These are phyloP conservation scores for Cordyceps cicadae DNA, from an alignment of 2,329 filamentous ascomycete genomes.

Conservation along the genomic window DNA sequence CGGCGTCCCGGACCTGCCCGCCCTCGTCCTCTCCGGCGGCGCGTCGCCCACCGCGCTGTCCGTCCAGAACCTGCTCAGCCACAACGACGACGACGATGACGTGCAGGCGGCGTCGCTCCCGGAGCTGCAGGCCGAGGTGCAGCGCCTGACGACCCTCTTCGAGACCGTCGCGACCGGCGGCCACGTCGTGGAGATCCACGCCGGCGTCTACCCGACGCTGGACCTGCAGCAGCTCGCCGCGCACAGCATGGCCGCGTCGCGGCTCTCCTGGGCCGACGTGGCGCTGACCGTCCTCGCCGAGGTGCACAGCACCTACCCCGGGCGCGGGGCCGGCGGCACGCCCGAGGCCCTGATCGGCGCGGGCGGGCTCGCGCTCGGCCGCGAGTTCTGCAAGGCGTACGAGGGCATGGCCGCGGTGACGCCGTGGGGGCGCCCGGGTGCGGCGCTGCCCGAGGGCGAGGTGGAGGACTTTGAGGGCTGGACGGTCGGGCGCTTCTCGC, in stretches of 20 bases:
- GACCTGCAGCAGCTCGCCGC: conserved; percentile 76
- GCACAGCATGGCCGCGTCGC: conserved; percentile 41
- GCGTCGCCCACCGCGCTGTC: conserved; percentile 61
- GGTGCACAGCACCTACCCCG: conserved; percentile 59
- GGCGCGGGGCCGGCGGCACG: conserved; percentile 37
- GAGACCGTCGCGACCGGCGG: conserved; percentile 25
- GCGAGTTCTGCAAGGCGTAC: conserved; percentile 68
- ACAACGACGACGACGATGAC: conserved; percentile 7
- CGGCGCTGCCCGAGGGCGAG: conserved; percentile 20
- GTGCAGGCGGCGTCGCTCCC: conserved; percentile 5
- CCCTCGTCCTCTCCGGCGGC: conserved; percentile 53
- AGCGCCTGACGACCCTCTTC: conserved; percentile 17
- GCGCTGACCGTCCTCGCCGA: conserved; percentile 64
- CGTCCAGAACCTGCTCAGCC: conserved; percentile 19
- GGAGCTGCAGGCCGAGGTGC: conserved; percentile 16
- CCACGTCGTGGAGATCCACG: conserved; percentile 59
- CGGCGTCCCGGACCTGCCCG: conserved; percentile 13
- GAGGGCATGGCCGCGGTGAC: conserved; percentile 62
- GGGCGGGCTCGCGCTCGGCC: conserved; percentile 60
- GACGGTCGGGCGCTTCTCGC: conserved; percentile 63
- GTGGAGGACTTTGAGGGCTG: conserved; percentile 42
- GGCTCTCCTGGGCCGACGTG: conserved; percentile 46
- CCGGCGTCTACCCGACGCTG: conserved; percentile 66
- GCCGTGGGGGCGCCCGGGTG: conserved; percentile 40
- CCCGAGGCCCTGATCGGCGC: conserved; percentile 62